Percentiles rank a stretch among this genome's conserved stretches.
Conservation (phyloP, 805 yeast species). For the Zygosaccharomyces rouxii region DNA sequence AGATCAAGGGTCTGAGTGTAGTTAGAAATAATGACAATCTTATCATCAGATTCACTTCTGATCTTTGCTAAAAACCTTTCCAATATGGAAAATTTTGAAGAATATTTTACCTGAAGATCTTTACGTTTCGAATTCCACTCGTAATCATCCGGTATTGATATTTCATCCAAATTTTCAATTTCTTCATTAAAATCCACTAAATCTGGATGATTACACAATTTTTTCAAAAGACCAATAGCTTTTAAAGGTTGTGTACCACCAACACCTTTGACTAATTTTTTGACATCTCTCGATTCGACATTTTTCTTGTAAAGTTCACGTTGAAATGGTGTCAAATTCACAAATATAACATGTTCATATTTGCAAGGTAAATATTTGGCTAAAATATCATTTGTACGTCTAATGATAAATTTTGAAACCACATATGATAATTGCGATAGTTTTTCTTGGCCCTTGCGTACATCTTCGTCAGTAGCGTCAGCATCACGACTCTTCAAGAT, state of each 20-base stretch:
- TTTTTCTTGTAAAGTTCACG: conserved; percentile 63
- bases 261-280: conserved; percentile 41
- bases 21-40: conserved; percentile 90
- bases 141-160: conserved; percentile 71
- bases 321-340: conserved; percentile 77
- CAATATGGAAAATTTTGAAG: conserved; percentile 82
- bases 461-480: conserved; percentile 75
- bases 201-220: conserved; percentile 93
- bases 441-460: conserved; percentile 61
- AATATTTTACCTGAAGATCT: conserved; percentile 72
- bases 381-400: conserved; percentile 91
- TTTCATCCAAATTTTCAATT: conserved; percentile 50
- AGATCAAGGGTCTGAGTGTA: conserved; percentile 92
- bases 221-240: conserved; percentile 84
- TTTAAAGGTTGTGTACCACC: conserved; percentile 64
- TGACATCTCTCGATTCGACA: conserved; percentile 73
- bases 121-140: conserved; percentile 26
- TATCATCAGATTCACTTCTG: conserved; percentile 79
- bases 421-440: conserved; percentile 64
- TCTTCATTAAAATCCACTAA: conserved; percentile 71
- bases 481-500: conserved; percentile 88
- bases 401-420: conserved; percentile 85
- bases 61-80: conserved; percentile 81
- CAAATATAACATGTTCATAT: conserved; percentile 95
- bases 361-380: conserved; percentile 93